phyloP scores from a whole-genome alignment of 2,329 filamentous ascomycete species.

The Chaetomiaceae sp. region DNA sequence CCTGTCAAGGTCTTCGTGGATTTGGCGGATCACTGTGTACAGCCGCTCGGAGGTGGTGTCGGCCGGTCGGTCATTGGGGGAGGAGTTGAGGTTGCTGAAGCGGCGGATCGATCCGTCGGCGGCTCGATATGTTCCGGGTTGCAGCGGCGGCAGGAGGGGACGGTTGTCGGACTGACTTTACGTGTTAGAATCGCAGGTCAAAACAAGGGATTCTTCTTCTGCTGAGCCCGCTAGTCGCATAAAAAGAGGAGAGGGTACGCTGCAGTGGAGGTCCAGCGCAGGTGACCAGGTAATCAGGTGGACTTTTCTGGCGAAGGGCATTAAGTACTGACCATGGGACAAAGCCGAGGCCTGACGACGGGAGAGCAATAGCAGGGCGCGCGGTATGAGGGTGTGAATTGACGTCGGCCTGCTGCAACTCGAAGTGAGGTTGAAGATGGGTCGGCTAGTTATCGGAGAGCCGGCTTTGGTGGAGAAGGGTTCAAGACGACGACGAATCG shows the following conservation, averaged over 20 bases:
- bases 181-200: background rate
- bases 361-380: background rate
- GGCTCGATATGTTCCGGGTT: constrained; percentile 15
- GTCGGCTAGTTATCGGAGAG: background rate
- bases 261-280: background rate
- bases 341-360: constrained; percentile 20
- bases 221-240: background rate
- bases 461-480: constrained; percentile 1
- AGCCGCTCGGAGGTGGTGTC: constrained; percentile 42
- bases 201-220: background rate
- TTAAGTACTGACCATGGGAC: constrained; percentile 32
- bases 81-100: constrained; percentile 35
- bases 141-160: constrained; percentile 21
- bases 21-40: constrained; percentile 40
- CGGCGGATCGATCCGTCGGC: constrained; percentile 30
- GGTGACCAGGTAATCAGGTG: background rate
- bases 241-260: background rate
- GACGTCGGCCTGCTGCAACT: background rate
- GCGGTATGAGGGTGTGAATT: background rate
- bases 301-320: constrained; percentile 5
- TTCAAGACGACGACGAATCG: background rate
- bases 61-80: constrained; percentile 32
- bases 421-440: too few relatives aligned
- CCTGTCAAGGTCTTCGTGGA: constrained; percentile 31
- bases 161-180: constrained; percentile 31